Base-by-base conservation (phyloP, 495 filamentous ascomycete species). In the Annulohypoxylon maeteangense region DNA sequence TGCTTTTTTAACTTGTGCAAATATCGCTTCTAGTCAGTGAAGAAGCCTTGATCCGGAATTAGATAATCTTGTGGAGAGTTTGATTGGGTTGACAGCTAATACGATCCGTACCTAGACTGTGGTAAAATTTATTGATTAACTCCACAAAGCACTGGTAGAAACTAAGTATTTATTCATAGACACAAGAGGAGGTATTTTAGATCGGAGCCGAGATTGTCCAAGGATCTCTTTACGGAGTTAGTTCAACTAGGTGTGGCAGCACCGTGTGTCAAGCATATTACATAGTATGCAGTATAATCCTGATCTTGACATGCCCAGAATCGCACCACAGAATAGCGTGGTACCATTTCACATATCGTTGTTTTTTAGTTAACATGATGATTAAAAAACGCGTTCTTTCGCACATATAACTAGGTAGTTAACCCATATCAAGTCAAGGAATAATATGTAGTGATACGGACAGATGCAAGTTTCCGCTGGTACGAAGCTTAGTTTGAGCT, bases 401-500 rank as follows among this genome's bases (percentile, higher is more conserved):
- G 14, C 11, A 27, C 47, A 31, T 4, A 32, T 11, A 38, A 12
- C 38, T 18, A 47, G 10, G 34, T 12, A 36, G 34, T 36, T 7
- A 53, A 11, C 4, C 40, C 32, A 12, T 31, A 38, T 42, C 22
- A 45, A 62, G 50, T 18, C 38, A n/a, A 63, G n/a, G 23, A 16
- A 23, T 16, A 48, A 7, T 50, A 62, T 45, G 32, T 27, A 36
- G 60, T 53, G 20, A 10, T 18, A 51, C 48, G 18, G 16, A 31
- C 27, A 57, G 22, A 47, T 36, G 29, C 25, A 45, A 53, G 48
- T 27, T 47, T 18, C 53, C 60, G 34, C 18, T 4, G 47, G 44
- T 23, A 54, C 29, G 45, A 58, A 48, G 36, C 59, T 62, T 64
- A 55, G 40, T 53, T 54, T 25, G 40, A 54, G 57, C 44, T 65